Conservation (phyloP, 2,329 filamentous ascomycete species). For the Colletotrichum somersetense region DNA sequence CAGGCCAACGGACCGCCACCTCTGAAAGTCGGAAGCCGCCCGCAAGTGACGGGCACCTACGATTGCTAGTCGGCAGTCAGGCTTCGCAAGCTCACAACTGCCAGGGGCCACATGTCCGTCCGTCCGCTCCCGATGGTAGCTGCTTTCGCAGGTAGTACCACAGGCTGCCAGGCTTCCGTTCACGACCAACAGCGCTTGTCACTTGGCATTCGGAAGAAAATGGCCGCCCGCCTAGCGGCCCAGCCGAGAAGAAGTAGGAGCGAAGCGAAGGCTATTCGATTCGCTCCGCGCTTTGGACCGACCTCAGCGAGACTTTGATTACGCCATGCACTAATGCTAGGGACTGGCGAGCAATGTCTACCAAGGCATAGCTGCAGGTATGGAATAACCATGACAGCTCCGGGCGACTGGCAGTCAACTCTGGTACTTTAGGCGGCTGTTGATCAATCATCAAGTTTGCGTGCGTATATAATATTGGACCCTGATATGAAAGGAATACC, state of each 20-base stretch:
- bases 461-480: not conserved
- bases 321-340: constrained; percentile 12
- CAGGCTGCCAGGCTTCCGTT: not conserved
- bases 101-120: not conserved
- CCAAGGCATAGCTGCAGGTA: too few species aligned
- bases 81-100: not conserved
- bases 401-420: not conserved
- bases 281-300: constrained; percentile 18
- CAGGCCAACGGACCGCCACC: not conserved
- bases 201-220: constrained; percentile 9
- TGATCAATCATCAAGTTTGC: constrained; percentile 6
- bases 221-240: constrained; percentile 21
- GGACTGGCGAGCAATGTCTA: not conserved
- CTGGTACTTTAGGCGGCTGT: constrained; percentile 1
- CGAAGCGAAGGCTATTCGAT: constrained; percentile 10
- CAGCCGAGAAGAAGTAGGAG: constrained; percentile 15
- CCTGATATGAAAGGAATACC: constrained; percentile 17
- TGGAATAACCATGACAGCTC: not conserved
- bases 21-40: too few species aligned
- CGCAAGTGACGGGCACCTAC: constrained; percentile 17
- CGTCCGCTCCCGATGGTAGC: not conserved
- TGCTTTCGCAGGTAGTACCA: constrained; percentile 2
- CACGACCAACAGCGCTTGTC: constrained; percentile 13
- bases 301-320: constrained; percentile 16
- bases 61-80: not conserved